Evolutionary conservation across 2,329 filamentous ascomycete species (phyloP), one percentile per base, ranked within the genome.

Genomic region (Calonectria pseudoturangicola): DNA sequence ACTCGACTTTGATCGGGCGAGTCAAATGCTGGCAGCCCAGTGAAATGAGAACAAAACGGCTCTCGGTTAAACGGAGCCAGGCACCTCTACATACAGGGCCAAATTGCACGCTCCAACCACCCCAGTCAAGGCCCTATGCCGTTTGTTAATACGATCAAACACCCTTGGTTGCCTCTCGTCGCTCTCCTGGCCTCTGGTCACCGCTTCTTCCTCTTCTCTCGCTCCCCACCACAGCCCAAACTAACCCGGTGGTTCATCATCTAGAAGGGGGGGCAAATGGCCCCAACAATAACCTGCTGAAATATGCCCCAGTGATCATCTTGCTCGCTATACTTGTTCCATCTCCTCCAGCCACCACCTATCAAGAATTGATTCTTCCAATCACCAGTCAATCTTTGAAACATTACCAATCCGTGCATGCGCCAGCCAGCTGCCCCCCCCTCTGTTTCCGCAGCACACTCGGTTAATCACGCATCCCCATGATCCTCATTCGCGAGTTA

Each of bases 191-290:
- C 18, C 33, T 28, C 28, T 54, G 43, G 60, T 70, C 68, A 70
- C 68, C 68, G 68, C 68, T 30, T 66, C 60, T 70, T 70, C 51
- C 50, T 66, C 63, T 25, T 63, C 63, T 45, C 64, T 41, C 48
- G 15, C 41, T 30, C 41, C 28, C 62, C 62, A 28, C 45, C 62
- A 41, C 15, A 41, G 21, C n/a, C 33, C 54, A 60, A 60, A 28
- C 33, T 27, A 60, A 21, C 54, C 54, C 12, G 21, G 15, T 16
- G 47, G 48, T 30, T 48, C 33, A 13, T 13, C 7, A 36, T 36
- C 36, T 39, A 41, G 33, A 50, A 33, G 18, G 41, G 30, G 25
- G n/a, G 18, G n/a, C 8, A 21, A 45, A 45, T 9, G 2, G 2
- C 16, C 12, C 54, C 36, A 41, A 13, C 54, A 60, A 21, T 18